Conservation (phyloP, 495 filamentous ascomycete species). For the Neurospora pannonica region DNA sequence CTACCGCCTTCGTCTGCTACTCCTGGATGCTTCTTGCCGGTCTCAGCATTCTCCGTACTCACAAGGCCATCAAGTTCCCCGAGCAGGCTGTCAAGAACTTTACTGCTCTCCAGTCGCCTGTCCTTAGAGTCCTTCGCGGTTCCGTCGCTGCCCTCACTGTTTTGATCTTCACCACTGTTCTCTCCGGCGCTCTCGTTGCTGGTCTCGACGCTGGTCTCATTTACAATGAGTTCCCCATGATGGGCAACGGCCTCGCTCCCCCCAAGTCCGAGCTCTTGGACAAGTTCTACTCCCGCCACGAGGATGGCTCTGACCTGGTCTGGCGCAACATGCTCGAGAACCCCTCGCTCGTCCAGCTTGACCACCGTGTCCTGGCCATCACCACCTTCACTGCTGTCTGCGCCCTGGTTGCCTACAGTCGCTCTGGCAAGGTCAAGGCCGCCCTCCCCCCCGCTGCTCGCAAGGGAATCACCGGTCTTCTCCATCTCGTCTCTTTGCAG, state of each 20-base stretch:
- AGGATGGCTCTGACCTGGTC: conserved; percentile 70
- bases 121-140: conserved; percentile 60
- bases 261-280: conserved; percentile 75
- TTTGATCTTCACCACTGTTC: conserved; percentile 78
- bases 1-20: conserved; percentile 84
- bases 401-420: conserved; percentile 65
- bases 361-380: conserved; percentile 86
- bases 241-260: conserved; percentile 76
- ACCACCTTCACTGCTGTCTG: conserved; percentile 79
- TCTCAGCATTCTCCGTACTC: conserved; percentile 68
- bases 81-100: conserved; percentile 45
- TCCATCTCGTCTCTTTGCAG: conserved; percentile 76
- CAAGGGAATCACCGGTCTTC: conserved; percentile 67
- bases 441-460: conserved; percentile 54
- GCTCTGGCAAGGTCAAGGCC: conserved; percentile 52
- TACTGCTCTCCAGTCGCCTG: conserved; percentile 50
- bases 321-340: conserved; percentile 98
- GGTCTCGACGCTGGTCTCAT: conserved; percentile 93
- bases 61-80: conserved; percentile 56
- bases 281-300: conserved; percentile 70
- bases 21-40: conserved; percentile 90
- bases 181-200: conserved; percentile 89
- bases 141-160: conserved; percentile 61
- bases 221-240: conserved; percentile 96
- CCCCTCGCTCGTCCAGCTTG: conserved; percentile 84